Evolutionary conservation across 139 green algal genomes (phyloP).

Genomic region (Tetradesmus obliquus): DNA sequence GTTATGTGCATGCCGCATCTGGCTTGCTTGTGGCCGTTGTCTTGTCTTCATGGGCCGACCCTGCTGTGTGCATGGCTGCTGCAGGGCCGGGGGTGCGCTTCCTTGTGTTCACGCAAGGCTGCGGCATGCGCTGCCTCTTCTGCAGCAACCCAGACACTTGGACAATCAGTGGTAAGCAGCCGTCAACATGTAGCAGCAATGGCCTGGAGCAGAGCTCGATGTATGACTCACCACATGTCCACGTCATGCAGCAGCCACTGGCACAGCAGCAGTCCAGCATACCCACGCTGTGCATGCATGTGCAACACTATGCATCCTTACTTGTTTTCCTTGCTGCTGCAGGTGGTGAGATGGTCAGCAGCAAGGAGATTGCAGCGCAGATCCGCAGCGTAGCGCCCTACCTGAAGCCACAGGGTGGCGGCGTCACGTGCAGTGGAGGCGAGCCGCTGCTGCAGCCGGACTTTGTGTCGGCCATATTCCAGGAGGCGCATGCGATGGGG

Average conservation of each 20-base stretch:
- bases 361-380: constrained; percentile 1
- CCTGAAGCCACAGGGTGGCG: constrained; percentile 49
- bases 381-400: not conserved
- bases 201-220: too few species aligned
- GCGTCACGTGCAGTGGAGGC: constrained; percentile 70
- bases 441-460: constrained; percentile 77
- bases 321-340: not conserved
- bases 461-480: constrained; percentile 55
- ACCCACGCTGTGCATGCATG: too few species aligned
- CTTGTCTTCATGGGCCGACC: not conserved
- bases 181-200: not conserved
- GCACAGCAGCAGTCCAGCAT: too few species aligned
- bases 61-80: not conserved
- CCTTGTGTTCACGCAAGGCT: constrained; percentile 58
- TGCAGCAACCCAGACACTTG: constrained; percentile 73
- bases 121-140: constrained; percentile 75
- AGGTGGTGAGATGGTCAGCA: not conserved
- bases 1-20: not conserved
- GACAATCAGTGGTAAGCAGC: not conserved
- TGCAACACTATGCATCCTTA: too few species aligned
- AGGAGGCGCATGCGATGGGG: constrained; percentile 69
- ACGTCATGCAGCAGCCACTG: too few species aligned
- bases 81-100: not conserved
- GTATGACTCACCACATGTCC: too few species aligned
- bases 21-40: not conserved